Percentiles rank a stretch among this genome's conserved stretches.
These are phyloP conservation scores for Cronartium quercuum DNA, from an alignment of 1,284 basidiomycete genomes.

Conservation along the genomic window DNA sequence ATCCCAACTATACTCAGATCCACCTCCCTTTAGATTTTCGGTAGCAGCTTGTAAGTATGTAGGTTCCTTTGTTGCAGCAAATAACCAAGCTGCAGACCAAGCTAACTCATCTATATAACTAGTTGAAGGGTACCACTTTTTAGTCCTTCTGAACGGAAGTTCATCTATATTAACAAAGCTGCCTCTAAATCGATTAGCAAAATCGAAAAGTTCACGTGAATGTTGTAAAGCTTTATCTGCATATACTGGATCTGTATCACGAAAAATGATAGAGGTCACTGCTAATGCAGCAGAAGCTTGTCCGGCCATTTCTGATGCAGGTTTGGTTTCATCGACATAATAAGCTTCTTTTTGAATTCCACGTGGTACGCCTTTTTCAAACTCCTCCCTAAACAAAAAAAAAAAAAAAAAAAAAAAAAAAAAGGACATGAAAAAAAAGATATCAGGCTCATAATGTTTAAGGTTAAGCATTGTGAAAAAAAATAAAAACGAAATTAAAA, in stretches of 20 bases:
- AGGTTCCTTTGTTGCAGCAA: background rate
- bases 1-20: background rate
- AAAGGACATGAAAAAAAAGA: too few species aligned
- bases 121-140: background rate
- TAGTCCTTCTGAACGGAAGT: background rate
- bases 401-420: too few species aligned
- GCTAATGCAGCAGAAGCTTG: conserved; percentile 1
- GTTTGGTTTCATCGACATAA: background rate
- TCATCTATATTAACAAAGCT: background rate
- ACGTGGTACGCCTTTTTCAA: background rate
- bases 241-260: background rate
- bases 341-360: background rate
- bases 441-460: background rate
- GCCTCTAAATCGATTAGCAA: background rate
- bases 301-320: background rate
- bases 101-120: background rate
- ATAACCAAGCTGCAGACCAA: background rate
- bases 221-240: background rate
- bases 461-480: too few species aligned
- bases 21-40: background rate
- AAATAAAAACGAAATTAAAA: too few species aligned
- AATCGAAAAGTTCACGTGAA: background rate
- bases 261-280: background rate
- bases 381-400: background rate
- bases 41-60: background rate